Evolutionary conservation across 2,329 filamentous ascomycete genomes (phyloP), one percentile per base, ranked within the genome.

Genomic region (Diaporthe sp.): DNA sequence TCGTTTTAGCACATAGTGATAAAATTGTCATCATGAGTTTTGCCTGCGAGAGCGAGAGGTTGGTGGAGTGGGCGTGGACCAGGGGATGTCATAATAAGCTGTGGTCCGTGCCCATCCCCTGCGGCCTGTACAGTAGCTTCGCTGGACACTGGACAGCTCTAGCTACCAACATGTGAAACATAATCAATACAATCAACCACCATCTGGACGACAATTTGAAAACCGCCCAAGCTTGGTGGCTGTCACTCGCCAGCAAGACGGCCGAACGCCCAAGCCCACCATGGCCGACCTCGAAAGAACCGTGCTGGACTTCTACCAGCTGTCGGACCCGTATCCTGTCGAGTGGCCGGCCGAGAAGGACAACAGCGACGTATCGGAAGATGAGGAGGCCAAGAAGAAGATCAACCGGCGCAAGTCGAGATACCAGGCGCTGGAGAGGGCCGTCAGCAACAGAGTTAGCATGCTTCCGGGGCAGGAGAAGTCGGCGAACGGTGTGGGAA

Each of bases 271-370:
- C 79, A 84, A 84, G 25, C 74, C 71, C 79, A 84, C 77, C 78
- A 90, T 91, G 93, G 89, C 92, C 77, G 94, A 97, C 81, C 90
- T 92, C 80, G 93, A 97, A 81, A 89, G 92, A 77, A 92, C 90
- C 61, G 91, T 98, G 73, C 91, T 97, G 80, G 95, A 95, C 79
- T 95, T 98, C 86, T 98, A 98, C 87, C 94, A 95, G 83, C 90
- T 98, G 67, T 89, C 93, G 57, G 94, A 89, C 19, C 88, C 94
- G 28, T 96, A 92, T 83, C 96, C 96, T 2, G 90, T 91, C 49
- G 92, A 94, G 88, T 98, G 96, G 96, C 96, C 96, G 0, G 88
- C 92, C 67, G 94, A 97, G 80, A 93, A 95, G 82, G 93, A 96
- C 81, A 90, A 92, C 74, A 92, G 90, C 81, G 92, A 94, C 83